Base-by-base conservation (phyloP, 768 basidiomycete genomes). In the Leucocoprinus birnbaumii region DNA sequence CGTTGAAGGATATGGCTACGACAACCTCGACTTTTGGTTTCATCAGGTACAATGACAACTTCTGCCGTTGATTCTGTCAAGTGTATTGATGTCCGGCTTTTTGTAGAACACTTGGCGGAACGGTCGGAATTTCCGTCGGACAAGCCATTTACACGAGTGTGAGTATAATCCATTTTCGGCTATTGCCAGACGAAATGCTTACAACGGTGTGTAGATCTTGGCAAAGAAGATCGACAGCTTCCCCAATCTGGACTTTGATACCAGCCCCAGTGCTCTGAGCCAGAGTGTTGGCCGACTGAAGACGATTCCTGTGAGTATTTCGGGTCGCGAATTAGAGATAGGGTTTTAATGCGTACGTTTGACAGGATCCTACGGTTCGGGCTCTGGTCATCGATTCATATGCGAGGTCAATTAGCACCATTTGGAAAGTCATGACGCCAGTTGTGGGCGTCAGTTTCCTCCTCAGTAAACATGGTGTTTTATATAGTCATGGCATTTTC, bases 1-100 rank as follows among this genome's bases (percentile, higher is more conserved):
- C 92, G 0, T 62, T 90, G 14, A 85, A 84, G 61, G 89, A 93
- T 59, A 91, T 93, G 89, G 89, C 91, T 2, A 91, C 91, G 1
- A 84, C 83, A 51, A 91, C 91, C 0, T 73, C 80, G 1, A 83
- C 84, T 0, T 87, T 86, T 62, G 80, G 80, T 19, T 86, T 94
- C 63, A 71, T 93, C 59, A 78, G 87, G 82, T 85, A 64, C n/a
- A n/a, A n/a, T 26, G 69, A 11, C 8, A 22, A 11, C 41, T 18
- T 51, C 53, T 44, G 42, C 27, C 4, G 4, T 38, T 38, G 42
- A 37, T 46, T 11, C 16, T 31, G 18, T 25, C 24, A 16, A 58
- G n/a, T 35, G 27, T 44, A 34, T 31, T 56, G 34, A 57, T 40
- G 41, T 5, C 26, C 42, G 16, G 8, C 11, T 3, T 59, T 27